Percentiles rank a stretch among this genome's conserved stretches.
These are phyloP conservation scores for Eucalyptus regnans DNA, from an alignment of 345 rosid genomes.

Conservation along the genomic window DNA sequence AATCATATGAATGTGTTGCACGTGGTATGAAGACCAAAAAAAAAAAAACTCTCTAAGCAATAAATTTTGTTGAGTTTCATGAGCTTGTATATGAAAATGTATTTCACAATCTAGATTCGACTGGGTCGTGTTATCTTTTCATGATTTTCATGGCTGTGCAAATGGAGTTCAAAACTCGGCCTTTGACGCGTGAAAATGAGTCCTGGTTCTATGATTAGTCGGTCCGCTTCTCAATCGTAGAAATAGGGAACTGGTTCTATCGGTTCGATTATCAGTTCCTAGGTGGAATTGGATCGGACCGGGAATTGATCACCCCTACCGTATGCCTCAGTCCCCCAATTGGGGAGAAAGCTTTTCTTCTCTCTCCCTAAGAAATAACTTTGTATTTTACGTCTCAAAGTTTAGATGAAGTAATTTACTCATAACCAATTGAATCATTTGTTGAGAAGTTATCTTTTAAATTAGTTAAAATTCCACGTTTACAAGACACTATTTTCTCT, in stretches of 20 bases:
- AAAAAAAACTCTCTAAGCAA: background rate
- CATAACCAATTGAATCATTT: no score
- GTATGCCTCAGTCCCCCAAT: rapidly evolving
- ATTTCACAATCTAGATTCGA: background rate
- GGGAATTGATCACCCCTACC: rapidly evolving
- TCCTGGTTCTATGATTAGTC: no score
- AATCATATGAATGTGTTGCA: background rate
- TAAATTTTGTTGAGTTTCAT: background rate
- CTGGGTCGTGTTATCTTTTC: background rate
- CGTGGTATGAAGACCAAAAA: background rate
- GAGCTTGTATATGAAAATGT: background rate
- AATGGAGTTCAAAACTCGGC: rapidly evolving
- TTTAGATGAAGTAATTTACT: no score
- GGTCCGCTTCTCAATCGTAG: no score
- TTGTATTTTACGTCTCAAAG: no score
- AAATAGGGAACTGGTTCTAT: no score
- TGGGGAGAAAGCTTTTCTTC: no score
- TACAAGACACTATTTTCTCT: no score
- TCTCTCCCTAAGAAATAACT: no score
- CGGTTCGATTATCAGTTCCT: no score
- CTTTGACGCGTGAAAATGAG: background rate
- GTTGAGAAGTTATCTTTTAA: background rate
- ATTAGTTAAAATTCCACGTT: no score
- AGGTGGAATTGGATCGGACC: rapidly evolving
- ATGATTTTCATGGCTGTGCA: background rate